These are phyloP conservation scores for Furcasterigmium furcatum DNA, from an alignment of 2,329 filamentous ascomycete species.

Conservation along the genomic window DNA sequence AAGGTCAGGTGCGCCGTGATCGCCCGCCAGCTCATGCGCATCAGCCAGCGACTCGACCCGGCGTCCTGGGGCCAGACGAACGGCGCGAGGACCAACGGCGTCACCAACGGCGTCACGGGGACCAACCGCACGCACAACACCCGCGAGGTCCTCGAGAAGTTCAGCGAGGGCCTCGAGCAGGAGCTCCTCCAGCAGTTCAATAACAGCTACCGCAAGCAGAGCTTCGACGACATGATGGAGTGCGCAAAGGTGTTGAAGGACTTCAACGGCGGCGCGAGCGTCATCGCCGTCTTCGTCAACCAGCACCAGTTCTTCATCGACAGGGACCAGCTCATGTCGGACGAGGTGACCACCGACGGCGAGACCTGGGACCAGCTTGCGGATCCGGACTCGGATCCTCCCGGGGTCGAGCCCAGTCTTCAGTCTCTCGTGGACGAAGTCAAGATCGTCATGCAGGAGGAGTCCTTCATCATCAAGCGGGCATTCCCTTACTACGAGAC, in stretches of 20 bases:
- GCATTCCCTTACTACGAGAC: slow-evolving; percentile 97
- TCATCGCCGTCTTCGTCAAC: slow-evolving; percentile 95
- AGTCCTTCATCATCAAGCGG: slow-evolving; percentile 93
- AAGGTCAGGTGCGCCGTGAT: slow-evolving; percentile 95
- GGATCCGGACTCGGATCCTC: slow-evolving; percentile 89
- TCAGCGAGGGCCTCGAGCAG: slow-evolving; percentile 92
- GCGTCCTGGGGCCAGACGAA: slow-evolving; percentile 68
- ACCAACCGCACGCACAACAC: slow-evolving; percentile 57
- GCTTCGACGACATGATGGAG: slow-evolving; percentile 97
- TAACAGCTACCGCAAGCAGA: slow-evolving; percentile 90
- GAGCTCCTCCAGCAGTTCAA: slow-evolving; percentile 96
- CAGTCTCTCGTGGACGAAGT: slow-evolving; percentile 94
- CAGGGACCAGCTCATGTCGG: slow-evolving; percentile 83
- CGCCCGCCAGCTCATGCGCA: slow-evolving; percentile 86
- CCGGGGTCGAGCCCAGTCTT: slow-evolving; percentile 85
- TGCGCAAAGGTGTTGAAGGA: slow-evolving; percentile 91
- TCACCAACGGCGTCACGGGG: slow-evolving; percentile 41
- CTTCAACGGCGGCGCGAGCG: slow-evolving; percentile 93
- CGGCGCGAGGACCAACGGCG: slow-evolving; percentile 42
- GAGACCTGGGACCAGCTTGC: slow-evolving; percentile 88
- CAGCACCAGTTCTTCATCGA: slow-evolving; percentile 99
- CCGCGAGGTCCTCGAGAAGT: slow-evolving; percentile 91
- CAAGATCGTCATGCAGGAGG: slow-evolving; percentile 91
- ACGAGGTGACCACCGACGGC: slow-evolving; percentile 73
- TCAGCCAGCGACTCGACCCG: slow-evolving; percentile 86